Evolutionary conservation across 306 rosid genomes (phyloP).

Genomic region (Cyclanthera cordifolia): DNA sequence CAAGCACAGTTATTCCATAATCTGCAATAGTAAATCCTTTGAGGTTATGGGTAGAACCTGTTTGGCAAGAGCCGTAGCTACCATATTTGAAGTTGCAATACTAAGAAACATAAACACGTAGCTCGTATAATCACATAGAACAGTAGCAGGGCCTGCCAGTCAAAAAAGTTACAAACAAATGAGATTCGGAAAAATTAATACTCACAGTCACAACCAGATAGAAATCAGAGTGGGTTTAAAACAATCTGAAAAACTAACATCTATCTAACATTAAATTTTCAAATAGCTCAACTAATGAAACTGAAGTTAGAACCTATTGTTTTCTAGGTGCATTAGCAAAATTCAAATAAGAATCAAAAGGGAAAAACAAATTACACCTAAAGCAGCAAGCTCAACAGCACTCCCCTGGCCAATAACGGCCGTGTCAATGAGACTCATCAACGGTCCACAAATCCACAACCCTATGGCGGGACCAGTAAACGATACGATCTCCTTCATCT

Average conservation of each 20-base stretch:
- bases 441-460: conserved; percentile 74
- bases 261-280: not conserved
- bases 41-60: conserved; percentile 33
- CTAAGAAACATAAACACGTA: conserved; percentile 83
- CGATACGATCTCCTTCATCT: conserved; percentile 54
- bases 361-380: conserved; percentile 30
- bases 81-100: conserved; percentile 86
- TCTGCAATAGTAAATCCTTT: not conserved
- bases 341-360: conserved; percentile 1
- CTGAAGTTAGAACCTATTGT: not conserved
- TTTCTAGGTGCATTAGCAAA: not conserved
- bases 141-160: conserved; percentile 70
- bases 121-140: conserved; percentile 68
- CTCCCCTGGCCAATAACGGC: conserved; percentile 84
- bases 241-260: not conserved
- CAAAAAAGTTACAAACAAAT: conserved; percentile 8
- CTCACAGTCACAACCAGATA: not conserved
- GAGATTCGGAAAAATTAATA: not conserved
- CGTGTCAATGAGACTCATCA: conserved; percentile 83
- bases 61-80: conserved; percentile 76
- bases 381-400: conserved; percentile 84
- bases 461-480: conserved; percentile 74
- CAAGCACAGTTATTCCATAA: not conserved
- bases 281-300: not conserved
- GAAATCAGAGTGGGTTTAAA: not conserved